Conservation (phyloP, 345 rosid genomes). For the Aquilaria malaccensis region DNA sequence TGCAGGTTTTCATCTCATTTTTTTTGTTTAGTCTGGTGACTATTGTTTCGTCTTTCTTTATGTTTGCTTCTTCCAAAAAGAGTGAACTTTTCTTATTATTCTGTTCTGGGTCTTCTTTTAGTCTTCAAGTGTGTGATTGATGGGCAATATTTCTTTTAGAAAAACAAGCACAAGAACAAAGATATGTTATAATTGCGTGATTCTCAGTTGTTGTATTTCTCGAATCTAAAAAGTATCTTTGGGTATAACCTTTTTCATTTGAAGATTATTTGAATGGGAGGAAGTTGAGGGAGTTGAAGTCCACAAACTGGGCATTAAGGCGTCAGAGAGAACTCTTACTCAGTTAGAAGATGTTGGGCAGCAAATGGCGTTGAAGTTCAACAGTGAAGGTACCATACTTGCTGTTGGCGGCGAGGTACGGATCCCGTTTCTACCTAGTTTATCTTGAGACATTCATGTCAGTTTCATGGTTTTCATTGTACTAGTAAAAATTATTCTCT, state of each 20-base stretch:
- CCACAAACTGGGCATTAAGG: conserved; percentile 35
- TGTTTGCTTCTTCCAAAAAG: too few species aligned
- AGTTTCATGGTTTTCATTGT: too few species aligned
- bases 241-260: conserved; percentile 2
- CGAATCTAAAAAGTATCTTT: conserved; percentile 4
- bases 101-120: too few species aligned
- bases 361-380: conserved; percentile 64
- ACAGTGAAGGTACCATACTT: conserved; percentile 57
- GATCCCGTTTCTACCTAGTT: conserved; percentile 2
- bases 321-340: conserved; percentile 43
- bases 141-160: too few species aligned
- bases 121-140: too few species aligned
- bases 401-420: conserved; percentile 89
- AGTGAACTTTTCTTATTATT: too few species aligned
- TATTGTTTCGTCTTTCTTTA: not conserved
- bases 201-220: conserved; percentile 1
- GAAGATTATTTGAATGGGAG: conserved; percentile 75
- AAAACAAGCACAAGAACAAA: too few species aligned
- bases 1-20: conserved; percentile 46
- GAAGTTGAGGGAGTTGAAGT: conserved; percentile 28
- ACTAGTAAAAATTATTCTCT: too few species aligned
- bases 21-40: not conserved
- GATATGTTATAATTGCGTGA: not conserved
- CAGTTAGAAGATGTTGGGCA: conserved; percentile 61
- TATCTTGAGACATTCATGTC: not conserved